Evolutionary conservation across 441 rosid species (phyloP), one percentile per base, ranked within the genome.

Genomic region (Pelargonium citronellum): DNA sequence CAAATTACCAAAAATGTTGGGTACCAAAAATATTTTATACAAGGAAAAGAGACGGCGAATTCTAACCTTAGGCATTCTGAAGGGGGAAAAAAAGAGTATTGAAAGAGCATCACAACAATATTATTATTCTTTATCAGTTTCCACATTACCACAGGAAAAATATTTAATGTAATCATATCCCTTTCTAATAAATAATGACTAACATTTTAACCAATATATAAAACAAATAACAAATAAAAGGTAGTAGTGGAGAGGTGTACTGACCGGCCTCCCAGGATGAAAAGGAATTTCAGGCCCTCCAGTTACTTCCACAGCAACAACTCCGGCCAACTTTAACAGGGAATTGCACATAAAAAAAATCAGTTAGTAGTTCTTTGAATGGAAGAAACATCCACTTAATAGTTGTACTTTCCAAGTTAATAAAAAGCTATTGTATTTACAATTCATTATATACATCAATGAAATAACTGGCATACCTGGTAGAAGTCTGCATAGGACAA

Each of bases 281-380:
- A 87, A 91, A 6, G 89, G 90, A 79, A 89, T 81, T 74, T 87
- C 95, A 4, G 96, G 95, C 37, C 91, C 96, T 76, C 95, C 92
- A 0, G 92, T 82, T 46, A 91, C 69, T 80, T 85, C 91, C 16
- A 89, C 90, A 61, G 91, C 91, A 72, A 86, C 90, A 77, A 91
- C 82, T 69, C 92, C 91, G 62, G 95, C 85, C 69, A 86, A 76
- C 84, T 79, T 16, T 64, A 76, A 5, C 37, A 64, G 8, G 17
- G 61, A 55, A 15, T 16, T 15, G 6, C 10, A 55, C 22, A 37
- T 37, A 5, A 5, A 30, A 0, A 16, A 22, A 64, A 16, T 74
- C 13, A 1, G 0, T 4, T 2, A 1, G 68, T 34, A 0, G 30
- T n/a, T 0, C 55, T 17, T 51, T 4, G 58, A 51, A 3, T 15